Evolutionary conservation across 345 rosid species (phyloP).

Genomic region (Orychophragmus violaceus): DNA sequence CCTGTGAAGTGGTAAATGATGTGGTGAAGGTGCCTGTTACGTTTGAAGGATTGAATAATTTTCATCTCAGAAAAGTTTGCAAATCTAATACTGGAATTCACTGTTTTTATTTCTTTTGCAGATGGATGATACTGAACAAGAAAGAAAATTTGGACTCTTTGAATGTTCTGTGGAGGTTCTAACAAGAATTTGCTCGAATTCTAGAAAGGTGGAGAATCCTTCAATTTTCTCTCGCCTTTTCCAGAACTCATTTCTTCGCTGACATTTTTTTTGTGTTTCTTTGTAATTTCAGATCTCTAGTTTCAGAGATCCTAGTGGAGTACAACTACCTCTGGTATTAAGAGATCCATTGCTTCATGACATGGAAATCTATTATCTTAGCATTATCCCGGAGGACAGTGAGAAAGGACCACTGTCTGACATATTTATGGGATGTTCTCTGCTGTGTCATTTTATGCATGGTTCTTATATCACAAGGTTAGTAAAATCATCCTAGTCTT

Average conservation of each 20-base stretch:
- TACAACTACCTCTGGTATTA: slow-evolving; percentile 57
- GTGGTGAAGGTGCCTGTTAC: slow-evolving; percentile 41
- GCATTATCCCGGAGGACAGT: slow-evolving; percentile 38
- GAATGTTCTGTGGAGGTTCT: slow-evolving; percentile 82
- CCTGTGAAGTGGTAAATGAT: slow-evolving; percentile 40
- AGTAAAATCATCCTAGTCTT: slow-evolving; percentile 24
- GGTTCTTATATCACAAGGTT: slow-evolving; percentile 62
- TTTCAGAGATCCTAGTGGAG: slow-evolving; percentile 37
- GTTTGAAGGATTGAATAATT: not conserved
- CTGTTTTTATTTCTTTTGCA: slow-evolving; percentile 27
- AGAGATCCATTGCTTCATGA: slow-evolving; percentile 72
- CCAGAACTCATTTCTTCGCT: slow-evolving; percentile 13
- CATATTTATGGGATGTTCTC: slow-evolving; percentile 55
- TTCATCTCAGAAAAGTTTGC: slow-evolving; percentile 13
- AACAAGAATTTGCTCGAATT: slow-evolving; percentile 38
- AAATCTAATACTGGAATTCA: not conserved
- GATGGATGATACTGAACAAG: slow-evolving; percentile 46
- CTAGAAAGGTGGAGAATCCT: slow-evolving; percentile 28
- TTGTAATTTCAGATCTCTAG: slow-evolving; percentile 39
- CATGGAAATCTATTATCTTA: slow-evolving; percentile 56
- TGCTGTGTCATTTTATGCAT: slow-evolving; percentile 58
- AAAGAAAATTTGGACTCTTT: slow-evolving; percentile 43
- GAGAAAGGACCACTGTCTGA: slow-evolving; percentile 54
- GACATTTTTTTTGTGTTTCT: slow-evolving; percentile 9
- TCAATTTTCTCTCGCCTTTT: not conserved